These are phyloP conservation scores for Auxenochlorella pyrenoidosa DNA, from an alignment of 139 green algal species.

Conservation along the genomic window DNA sequence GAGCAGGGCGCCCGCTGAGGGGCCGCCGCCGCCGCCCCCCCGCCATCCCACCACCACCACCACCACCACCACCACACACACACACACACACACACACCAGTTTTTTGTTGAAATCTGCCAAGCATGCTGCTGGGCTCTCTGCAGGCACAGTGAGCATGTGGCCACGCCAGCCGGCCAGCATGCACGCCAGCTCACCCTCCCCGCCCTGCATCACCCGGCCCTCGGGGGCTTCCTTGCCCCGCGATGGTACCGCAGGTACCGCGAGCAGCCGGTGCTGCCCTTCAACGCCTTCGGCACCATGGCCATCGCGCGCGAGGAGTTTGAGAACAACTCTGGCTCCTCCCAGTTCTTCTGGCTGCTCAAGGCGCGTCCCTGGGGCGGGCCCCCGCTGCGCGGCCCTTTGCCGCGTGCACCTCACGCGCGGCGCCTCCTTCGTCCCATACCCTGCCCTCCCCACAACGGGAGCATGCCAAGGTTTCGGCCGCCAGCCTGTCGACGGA, in stretches of 20 bases:
- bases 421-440: no score
- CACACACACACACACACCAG: no score
- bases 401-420: no score
- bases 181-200: neutral
- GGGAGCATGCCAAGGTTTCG: neutral
- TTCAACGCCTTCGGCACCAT: constrained; percentile 99
- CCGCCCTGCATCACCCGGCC: neutral
- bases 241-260: constrained; percentile 57
- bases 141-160: neutral
- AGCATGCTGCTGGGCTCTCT: neutral
- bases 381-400: no score
- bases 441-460: no score
- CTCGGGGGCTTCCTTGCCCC: neutral
- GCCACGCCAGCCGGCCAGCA: neutral
- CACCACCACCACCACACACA: no score
- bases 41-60: no score
- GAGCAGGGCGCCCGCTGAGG: neutral
- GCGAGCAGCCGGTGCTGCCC: constrained; percentile 90
- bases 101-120: no score
- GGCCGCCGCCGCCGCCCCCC: no score
- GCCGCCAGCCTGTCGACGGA: no score
- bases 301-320: constrained; percentile 94
- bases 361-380: constrained; percentile 67
- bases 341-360: constrained; percentile 97
- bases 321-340: constrained; percentile 93